Percentiles rank a stretch among this genome's conserved stretches.
These are phyloP conservation scores for Herpetomonas tarakana DNA, from an alignment of 208 protist genomes.

Conservation along the genomic window DNA sequence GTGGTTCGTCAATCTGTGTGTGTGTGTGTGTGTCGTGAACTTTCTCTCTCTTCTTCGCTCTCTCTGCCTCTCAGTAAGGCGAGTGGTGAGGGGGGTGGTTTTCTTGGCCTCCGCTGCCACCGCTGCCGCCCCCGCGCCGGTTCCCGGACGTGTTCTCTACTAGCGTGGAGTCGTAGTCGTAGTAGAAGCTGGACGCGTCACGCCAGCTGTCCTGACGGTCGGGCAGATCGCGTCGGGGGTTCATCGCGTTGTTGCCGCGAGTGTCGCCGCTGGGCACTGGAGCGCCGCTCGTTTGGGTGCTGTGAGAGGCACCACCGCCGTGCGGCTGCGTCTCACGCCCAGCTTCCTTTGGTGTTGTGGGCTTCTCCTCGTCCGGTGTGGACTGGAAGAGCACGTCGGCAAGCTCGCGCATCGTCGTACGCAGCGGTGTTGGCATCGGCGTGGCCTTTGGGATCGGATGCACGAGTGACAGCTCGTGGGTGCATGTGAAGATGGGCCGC, in stretches of 20 bases:
- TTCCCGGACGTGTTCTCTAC: too few species aligned
- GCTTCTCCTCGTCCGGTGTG: slow-evolving; percentile 1
- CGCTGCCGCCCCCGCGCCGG: too few species aligned
- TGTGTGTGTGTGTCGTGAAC: neutral
- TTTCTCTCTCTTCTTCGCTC: too few species aligned
- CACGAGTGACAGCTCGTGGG: slow-evolving; percentile 74
- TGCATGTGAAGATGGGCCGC: slow-evolving; percentile 47
- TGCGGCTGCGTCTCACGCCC: neutral
- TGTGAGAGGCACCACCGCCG: neutral
- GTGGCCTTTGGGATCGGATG: slow-evolving; percentile 34
- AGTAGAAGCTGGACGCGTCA: neutral
- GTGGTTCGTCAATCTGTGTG: neutral
- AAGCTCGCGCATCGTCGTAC: slow-evolving; percentile 37
- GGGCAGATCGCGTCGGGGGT: neutral
- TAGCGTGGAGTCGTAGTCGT: neutral
- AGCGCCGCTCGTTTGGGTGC: too few species aligned
- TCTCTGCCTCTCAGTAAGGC: too few species aligned
- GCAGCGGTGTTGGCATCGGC: slow-evolving; percentile 31
- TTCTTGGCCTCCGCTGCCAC: too few species aligned
- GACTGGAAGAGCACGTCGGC: slow-evolving; percentile 25
- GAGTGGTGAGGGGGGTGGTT: too few species aligned
- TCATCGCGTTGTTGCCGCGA: neutral
- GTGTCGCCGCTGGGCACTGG: too few species aligned
- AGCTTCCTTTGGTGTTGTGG: slow-evolving; percentile 21
- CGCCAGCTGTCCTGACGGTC: neutral